Percentiles rank a stretch among this genome's conserved stretches.
These are phyloP conservation scores for Nectriaceae sp. DNA, from an alignment of 2,329 filamentous ascomycete genomes.

Conservation along the genomic window DNA sequence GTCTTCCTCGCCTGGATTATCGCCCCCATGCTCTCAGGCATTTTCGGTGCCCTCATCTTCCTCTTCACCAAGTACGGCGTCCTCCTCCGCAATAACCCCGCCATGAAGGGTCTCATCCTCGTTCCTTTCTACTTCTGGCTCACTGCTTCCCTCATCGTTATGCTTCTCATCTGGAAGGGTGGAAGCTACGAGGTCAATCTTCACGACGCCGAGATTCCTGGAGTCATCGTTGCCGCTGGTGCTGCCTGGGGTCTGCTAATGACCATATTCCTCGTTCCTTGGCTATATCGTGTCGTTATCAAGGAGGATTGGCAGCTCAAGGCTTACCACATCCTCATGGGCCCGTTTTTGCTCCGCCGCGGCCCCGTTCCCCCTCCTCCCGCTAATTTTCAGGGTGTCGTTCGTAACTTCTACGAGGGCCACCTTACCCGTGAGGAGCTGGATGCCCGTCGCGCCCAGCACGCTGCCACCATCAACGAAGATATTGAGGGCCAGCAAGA, in stretches of 20 bases:
- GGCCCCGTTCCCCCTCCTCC: conserved; percentile 41
- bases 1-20: conserved; percentile 64
- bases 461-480: conserved; percentile 16
- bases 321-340: conserved; percentile 54
- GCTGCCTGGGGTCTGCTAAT: conserved; percentile 51
- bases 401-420: conserved; percentile 59
- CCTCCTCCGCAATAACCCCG: conserved; percentile 54
- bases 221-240: conserved; percentile 56
- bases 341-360: conserved; percentile 53
- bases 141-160: conserved; percentile 54
- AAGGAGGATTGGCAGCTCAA: conserved; percentile 62
- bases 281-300: conserved; percentile 59
- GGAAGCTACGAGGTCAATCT: conserved; percentile 49
- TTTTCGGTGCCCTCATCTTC: conserved; percentile 57
- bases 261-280: conserved; percentile 58
- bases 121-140: conserved; percentile 60
- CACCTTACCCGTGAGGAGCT: conserved; percentile 57
- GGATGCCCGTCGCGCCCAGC: conserved; percentile 39
- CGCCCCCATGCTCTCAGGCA: conserved; percentile 56
- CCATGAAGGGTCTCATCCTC: conserved; percentile 51
- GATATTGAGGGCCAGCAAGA: conserved; percentile 28
- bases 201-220: conserved; percentile 49
- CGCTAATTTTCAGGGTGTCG: conserved; percentile 39
- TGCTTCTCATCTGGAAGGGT: conserved; percentile 63
- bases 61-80: conserved; percentile 58